Conservation (phyloP, 306 rosid species). For the Castanea mollissima region DNA sequence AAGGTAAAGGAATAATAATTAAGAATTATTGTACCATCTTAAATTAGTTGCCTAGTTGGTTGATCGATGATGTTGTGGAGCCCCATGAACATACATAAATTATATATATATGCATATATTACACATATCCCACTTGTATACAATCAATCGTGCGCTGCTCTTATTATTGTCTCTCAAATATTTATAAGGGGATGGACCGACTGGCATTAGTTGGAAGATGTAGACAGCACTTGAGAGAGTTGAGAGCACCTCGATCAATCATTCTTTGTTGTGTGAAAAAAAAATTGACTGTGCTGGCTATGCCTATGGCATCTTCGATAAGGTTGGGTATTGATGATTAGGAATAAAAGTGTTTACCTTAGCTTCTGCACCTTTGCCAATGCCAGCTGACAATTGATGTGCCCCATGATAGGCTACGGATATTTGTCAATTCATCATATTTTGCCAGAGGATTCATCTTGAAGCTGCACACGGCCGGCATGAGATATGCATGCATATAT, state of each 20-base stretch:
- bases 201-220: not conserved
- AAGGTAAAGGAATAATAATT: not conserved
- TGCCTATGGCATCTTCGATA: not conserved
- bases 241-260: not conserved
- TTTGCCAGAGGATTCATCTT: too few relatives aligned
- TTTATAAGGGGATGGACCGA: not conserved
- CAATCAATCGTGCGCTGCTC: not conserved
- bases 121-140: too few relatives aligned
- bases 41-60: not conserved
- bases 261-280: not conserved
- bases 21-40: not conserved
- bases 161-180: not conserved
- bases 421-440: too few relatives aligned
- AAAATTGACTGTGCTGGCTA: not conserved
- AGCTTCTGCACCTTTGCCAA: not conserved
- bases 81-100: not conserved
- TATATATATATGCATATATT: not conserved
- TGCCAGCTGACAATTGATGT: not conserved
- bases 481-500: too few relatives aligned
- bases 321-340: not conserved
- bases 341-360: not conserved
- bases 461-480: too few relatives aligned
- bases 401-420: not conserved
- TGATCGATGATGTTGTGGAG: not conserved
- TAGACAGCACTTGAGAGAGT: not conserved